Evolutionary conservation across 1,139 yeast species (phyloP).

Genomic region (Pichia sp.): DNA sequence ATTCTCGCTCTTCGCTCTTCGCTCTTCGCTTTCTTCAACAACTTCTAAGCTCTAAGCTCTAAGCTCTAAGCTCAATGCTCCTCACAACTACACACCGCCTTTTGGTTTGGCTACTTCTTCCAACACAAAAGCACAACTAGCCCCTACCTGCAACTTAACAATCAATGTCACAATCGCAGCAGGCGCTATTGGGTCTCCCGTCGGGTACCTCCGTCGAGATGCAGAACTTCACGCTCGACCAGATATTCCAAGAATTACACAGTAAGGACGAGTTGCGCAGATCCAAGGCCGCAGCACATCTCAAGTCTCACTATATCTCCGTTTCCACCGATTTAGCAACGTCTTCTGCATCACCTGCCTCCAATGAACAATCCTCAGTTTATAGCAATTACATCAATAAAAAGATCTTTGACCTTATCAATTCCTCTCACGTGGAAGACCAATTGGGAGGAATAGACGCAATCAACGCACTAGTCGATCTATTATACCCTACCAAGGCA

Average conservation of each 20-base stretch:
- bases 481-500: conserved; percentile 20
- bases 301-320: conserved; percentile 59
- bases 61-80: too few relatives aligned
- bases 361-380: conserved; percentile 75
- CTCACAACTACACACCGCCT: too few relatives aligned
- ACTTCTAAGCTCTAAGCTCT: too few relatives aligned
- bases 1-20: too few relatives aligned
- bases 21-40: too few relatives aligned
- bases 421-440: conserved; percentile 63
- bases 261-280: conserved; percentile 38
- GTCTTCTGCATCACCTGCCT: conserved; percentile 12
- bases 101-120: too few relatives aligned
- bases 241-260: conserved; percentile 47
- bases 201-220: conserved; percentile 15
- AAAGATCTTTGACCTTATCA: conserved; percentile 77
- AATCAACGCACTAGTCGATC: conserved; percentile 72
- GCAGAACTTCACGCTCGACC: conserved; percentile 34
- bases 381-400: conserved; percentile 85
- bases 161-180: conserved; percentile 12
- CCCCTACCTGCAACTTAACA: neutral
- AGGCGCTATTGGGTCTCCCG: conserved; percentile 4
- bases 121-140: neutral
- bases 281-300: conserved; percentile 53
- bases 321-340: conserved; percentile 58
- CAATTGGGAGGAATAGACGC: conserved; percentile 90